A percentile compares a stretch with the other conserved stretches of the same genome.
Conservation (phyloP, 305 asterid species). For the Rubia balearica region DNA sequence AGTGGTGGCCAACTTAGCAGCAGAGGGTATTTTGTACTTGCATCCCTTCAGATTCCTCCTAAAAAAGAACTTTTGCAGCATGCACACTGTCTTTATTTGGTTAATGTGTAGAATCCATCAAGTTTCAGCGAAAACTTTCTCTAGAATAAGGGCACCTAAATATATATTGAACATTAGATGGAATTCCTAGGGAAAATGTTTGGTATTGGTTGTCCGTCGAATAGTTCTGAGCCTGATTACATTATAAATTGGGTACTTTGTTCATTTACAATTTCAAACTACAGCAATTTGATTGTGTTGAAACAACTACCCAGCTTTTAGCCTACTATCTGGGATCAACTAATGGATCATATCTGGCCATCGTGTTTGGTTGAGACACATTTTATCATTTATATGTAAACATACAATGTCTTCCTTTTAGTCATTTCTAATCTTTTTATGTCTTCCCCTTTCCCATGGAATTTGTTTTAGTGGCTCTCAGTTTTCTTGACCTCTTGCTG, state of each 20-base stretch:
- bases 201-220: not conserved
- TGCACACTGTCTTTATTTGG: not conserved
- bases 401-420: too few relatives aligned
- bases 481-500: too few relatives aligned
- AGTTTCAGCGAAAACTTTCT: not conserved
- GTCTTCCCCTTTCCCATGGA: too few relatives aligned
- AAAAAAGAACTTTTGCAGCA: not conserved
- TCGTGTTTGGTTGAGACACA: too few relatives aligned
- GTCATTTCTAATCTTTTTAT: too few relatives aligned
- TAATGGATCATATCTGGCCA: too few relatives aligned
- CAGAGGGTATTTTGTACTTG: conserved; percentile 65
- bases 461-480: too few relatives aligned
- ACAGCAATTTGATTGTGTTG: too few relatives aligned
- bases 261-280: not conserved
- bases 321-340: too few relatives aligned
- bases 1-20: conserved; percentile 98
- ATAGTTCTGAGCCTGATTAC: not conserved
- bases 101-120: not conserved
- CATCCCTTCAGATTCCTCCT: conserved; percentile 3
- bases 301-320: too few relatives aligned
- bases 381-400: too few relatives aligned
- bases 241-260: not conserved
- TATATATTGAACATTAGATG: not conserved
- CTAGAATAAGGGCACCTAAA: too few relatives aligned
- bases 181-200: not conserved